Evolutionary conservation across 139 green algal species (phyloP), one percentile per base, ranked within the genome.

Genomic region (Pseudopediastrum boryanum): DNA sequence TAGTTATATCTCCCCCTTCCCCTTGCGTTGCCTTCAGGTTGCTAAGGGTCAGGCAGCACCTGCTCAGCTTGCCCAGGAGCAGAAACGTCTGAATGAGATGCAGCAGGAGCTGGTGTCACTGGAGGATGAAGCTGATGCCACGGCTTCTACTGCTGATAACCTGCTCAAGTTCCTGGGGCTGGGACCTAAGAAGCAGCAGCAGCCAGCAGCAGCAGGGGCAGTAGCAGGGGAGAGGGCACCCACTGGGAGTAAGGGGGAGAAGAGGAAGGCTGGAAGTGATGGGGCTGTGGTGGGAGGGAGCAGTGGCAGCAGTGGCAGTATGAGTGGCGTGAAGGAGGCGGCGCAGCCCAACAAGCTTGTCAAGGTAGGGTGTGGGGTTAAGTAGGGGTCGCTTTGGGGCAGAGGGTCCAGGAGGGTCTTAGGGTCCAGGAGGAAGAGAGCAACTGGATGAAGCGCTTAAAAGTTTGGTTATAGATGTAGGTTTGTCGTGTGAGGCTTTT

Each of bases 61-160:
- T 6, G 41, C 23, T 1, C 48, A 51, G 59, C 77, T 89, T 25
- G 59, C 78, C 19, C 29, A 76, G 56, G 86, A 85, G 64, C 75
- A 85, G 78, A 51, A 80, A 58, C 65, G 48, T 38, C 64, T 85
- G 27, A 56, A 70, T 9, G 61, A 58, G 35, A 84, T 85, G 84
- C 64, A 83, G 61, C 36, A 82, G 52, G 52, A 85, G 77, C 83
- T 88, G 33, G 41, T 67, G 36, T 59, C 36, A n/a, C 78, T 90
- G 71, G 71, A 88, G 80, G 78, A 21, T 10, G 73, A 80, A 44
- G 67, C 66, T 25, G 9, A 36, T 16, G 52, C 50, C 25, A 80
- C 73, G n/a, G 54, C 58, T 13, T 72, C 41, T 61, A 36, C 54
- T 23, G 73, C 73, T 35, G 62, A 46, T 43, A 71, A 35, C 29